phyloP scores from a whole-genome alignment of 1,284 basidiomycete genomes.

The Inonotus obliquus region DNA sequence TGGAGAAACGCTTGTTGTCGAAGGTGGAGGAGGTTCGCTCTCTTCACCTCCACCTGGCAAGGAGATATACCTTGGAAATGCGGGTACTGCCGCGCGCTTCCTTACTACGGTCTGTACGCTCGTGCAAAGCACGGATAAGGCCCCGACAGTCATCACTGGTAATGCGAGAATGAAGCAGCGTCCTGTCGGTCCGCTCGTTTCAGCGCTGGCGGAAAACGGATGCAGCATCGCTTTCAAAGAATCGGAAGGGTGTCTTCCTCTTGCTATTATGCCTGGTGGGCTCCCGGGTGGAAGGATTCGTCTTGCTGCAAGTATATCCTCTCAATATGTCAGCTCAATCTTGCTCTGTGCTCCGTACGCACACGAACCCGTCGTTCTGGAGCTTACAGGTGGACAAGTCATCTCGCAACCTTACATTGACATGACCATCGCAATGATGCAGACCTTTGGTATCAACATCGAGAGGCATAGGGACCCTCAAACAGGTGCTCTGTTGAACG shows the following conservation, averaged over 20 bases:
- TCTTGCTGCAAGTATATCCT: slow-evolving; percentile 92
- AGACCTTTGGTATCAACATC: slow-evolving; percentile 85
- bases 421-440: slow-evolving; percentile 99
- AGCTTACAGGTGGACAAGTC: slow-evolving; percentile 89
- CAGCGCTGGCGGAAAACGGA: slow-evolving; percentile 83
- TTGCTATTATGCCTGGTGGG: slow-evolving; percentile 82
- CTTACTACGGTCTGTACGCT: slow-evolving; percentile 94
- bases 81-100: slow-evolving; percentile 97
- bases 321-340: slow-evolving; percentile 97
- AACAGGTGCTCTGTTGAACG: slow-evolving; percentile 64
- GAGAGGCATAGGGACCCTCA: slow-evolving; percentile 60
- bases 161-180: slow-evolving; percentile 99
- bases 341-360: slow-evolving; percentile 96
- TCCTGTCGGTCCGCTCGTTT: slow-evolving; percentile 92
- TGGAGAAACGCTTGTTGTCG: slow-evolving; percentile 89
- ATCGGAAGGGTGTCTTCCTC: slow-evolving; percentile 81
- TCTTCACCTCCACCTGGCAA: slow-evolving; percentile 73
- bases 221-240: slow-evolving; percentile 78
- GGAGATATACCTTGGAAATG: slow-evolving; percentile 95
- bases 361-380: slow-evolving; percentile 72
- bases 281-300: slow-evolving; percentile 82
- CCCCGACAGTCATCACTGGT: slow-evolving; percentile 82
- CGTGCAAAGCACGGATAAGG: slow-evolving; percentile 44
- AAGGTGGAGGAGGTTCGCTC: slow-evolving; percentile 83
- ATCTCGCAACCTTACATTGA: slow-evolving; percentile 99